A percentile compares a stretch with the other conserved stretches of the same genome.
phyloP scores from a whole-genome alignment of 139 green algal species.

The Gonium pectorale region DNA sequence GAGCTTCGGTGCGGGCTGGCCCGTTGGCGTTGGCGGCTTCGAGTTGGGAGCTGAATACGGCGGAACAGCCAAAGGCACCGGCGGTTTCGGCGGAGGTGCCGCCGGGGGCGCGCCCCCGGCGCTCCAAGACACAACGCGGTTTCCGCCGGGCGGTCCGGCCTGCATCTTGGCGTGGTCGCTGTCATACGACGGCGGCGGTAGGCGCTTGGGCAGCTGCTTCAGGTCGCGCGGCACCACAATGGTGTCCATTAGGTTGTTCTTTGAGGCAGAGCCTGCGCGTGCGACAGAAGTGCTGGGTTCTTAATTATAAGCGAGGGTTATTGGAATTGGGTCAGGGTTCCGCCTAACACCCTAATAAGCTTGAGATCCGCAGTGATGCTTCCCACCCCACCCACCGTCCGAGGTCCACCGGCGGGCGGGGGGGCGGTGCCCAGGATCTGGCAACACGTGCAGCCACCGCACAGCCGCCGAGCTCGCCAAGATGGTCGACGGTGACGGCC shows the following conservation, averaged over 20 bases:
- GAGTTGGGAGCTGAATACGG: too few species aligned
- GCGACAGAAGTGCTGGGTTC: background rate
- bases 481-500: conserved; percentile 20
- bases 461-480: background rate
- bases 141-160: background rate
- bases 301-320: too few species aligned
- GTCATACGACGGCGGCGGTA: conserved; percentile 65
- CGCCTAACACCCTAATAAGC: too few species aligned
- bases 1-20: background rate
- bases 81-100: too few species aligned
- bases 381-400: conserved; percentile 29
- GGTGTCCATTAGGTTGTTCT: conserved; percentile 51
- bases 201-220: conserved; percentile 53
- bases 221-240: conserved; percentile 68
- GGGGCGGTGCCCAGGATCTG: background rate
- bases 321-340: too few species aligned
- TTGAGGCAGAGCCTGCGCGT: background rate
- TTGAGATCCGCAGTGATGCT: too few species aligned
- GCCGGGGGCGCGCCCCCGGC: background rate
- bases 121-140: background rate
- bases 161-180: background rate
- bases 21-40: background rate
- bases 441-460: conserved; percentile 46
- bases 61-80: too few species aligned
- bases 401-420: conserved; percentile 8